phyloP scores from a whole-genome alignment of 257 asterid genomes.

The Plectranthus barbatus region DNA sequence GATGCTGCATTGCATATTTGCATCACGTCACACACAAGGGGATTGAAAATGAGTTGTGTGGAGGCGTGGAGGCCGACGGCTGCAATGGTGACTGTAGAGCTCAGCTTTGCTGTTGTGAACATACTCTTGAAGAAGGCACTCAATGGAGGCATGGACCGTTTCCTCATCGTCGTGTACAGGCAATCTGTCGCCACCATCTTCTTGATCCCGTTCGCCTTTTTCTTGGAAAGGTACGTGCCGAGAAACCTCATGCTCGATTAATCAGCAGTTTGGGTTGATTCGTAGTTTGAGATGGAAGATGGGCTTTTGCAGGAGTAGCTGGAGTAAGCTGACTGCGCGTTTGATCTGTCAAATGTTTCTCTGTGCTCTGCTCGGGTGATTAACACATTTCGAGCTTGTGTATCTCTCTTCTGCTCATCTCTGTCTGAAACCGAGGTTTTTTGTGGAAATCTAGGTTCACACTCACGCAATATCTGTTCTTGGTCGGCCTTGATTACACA shows the following conservation, averaged over 20 bases:
- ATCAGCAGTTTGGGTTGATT: no score
- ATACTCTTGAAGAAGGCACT: constrained; percentile 44
- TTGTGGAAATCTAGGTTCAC: constrained; percentile 44
- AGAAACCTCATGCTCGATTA: no score
- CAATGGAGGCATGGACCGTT: constrained; percentile 35
- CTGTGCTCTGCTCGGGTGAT: constrained; percentile 57
- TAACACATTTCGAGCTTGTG: no score
- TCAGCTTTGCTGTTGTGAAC: constrained; percentile 34
- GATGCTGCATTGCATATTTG: no score
- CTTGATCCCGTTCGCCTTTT: constrained; percentile 53
- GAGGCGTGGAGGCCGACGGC: constrained; percentile 29
- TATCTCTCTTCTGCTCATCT: background rate
- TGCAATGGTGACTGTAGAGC: constrained; percentile 41
- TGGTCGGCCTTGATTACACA: constrained; percentile 65
- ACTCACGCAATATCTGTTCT: constrained; percentile 50
- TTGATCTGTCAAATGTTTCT: constrained; percentile 45
- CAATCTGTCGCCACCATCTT: constrained; percentile 34
- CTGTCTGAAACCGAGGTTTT: no score
- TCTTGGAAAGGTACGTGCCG: constrained; percentile 41
- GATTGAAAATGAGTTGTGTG: no score
- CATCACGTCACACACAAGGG: no score
- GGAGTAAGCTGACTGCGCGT: constrained; percentile 44
- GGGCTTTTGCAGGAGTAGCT: constrained; percentile 29
- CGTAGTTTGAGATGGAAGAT: background rate
- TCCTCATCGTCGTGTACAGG: constrained; percentile 37